Conservation (phyloP, 495 filamentous ascomycete genomes). For the Penicillium paradoxum region DNA sequence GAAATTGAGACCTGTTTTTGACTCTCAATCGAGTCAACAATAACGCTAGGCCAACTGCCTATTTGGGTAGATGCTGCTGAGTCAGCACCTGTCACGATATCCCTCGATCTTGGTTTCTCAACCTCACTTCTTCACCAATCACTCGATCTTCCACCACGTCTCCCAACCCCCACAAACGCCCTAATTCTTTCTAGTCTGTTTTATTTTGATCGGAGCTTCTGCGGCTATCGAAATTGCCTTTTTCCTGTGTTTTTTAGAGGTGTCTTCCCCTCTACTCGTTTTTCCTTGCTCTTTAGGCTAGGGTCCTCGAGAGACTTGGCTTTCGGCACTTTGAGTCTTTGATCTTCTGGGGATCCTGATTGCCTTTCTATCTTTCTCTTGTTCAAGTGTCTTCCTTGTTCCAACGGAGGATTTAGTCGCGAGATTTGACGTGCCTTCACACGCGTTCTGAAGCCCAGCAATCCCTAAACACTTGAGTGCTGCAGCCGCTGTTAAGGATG, state of each 20-base stretch:
- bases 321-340: too few relatives aligned
- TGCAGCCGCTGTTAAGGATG: background rate
- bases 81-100: background rate
- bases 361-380: background rate
- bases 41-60: background rate
- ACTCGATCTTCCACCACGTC: background rate
- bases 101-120: background rate
- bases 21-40: background rate
- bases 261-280: background rate
- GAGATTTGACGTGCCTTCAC: background rate
- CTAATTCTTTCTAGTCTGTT: background rate
- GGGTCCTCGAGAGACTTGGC: background rate
- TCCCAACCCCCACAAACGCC: background rate
- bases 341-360: too few relatives aligned
- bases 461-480: background rate
- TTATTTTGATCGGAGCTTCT: background rate
- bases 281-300: background rate
- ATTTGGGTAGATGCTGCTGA: background rate
- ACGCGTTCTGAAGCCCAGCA: background rate
- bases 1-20: too few relatives aligned
- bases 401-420: background rate
- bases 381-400: background rate
- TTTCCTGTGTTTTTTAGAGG: background rate
- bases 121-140: background rate
- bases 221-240: background rate